Conservation (phyloP, 1,284 basidiomycete genomes). For the Ustilago nuda region DNA sequence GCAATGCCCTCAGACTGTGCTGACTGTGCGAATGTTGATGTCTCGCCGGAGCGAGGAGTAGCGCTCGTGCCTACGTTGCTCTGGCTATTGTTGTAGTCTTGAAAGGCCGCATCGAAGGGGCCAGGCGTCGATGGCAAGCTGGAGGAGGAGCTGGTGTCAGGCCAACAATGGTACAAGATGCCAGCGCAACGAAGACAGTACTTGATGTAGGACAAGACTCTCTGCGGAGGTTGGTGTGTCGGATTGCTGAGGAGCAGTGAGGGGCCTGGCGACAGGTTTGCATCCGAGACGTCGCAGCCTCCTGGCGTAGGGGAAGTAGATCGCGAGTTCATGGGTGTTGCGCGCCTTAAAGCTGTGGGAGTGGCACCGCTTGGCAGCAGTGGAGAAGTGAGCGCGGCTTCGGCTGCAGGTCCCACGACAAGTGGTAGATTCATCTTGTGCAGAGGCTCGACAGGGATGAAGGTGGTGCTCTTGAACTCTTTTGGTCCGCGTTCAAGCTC, state of each 20-base stretch:
- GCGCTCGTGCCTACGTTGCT: slow-evolving; percentile 1
- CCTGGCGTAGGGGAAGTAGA: slow-evolving; percentile 25
- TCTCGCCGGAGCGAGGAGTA: slow-evolving; percentile 11
- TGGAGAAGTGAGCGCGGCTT: slow-evolving; percentile 44
- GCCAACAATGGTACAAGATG: slow-evolving; percentile 72
- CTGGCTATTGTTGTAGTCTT: slow-evolving; percentile 30
- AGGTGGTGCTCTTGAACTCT: slow-evolving; percentile 73
- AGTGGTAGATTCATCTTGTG: slow-evolving; percentile 71
- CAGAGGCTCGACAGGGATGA: slow-evolving; percentile 70
- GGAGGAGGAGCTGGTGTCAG: slow-evolving; percentile 49
- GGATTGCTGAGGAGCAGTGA: slow-evolving; percentile 60
- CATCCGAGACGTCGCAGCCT: slow-evolving; percentile 11
- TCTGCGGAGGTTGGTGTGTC: slow-evolving; percentile 54
- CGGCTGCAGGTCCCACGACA: slow-evolving; percentile 48
- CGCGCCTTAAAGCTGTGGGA: slow-evolving; percentile 34
- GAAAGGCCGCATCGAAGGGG: slow-evolving; percentile 41
- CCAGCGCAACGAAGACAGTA: slow-evolving; percentile 73
- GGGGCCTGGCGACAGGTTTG: slow-evolving; percentile 42
- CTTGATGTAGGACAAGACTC: slow-evolving; percentile 64
- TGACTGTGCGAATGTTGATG: slow-evolving; percentile 12
- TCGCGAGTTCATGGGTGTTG: slow-evolving; percentile 41
- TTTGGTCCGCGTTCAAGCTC: slow-evolving; percentile 50
- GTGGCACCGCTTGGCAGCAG: slow-evolving; percentile 41
- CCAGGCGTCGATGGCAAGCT: slow-evolving; percentile 40
- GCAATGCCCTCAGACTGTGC: slow-evolving; percentile 12